phyloP scores from a whole-genome alignment of 202 grass and related monocot species.

The Elaeis oleifera region DNA sequence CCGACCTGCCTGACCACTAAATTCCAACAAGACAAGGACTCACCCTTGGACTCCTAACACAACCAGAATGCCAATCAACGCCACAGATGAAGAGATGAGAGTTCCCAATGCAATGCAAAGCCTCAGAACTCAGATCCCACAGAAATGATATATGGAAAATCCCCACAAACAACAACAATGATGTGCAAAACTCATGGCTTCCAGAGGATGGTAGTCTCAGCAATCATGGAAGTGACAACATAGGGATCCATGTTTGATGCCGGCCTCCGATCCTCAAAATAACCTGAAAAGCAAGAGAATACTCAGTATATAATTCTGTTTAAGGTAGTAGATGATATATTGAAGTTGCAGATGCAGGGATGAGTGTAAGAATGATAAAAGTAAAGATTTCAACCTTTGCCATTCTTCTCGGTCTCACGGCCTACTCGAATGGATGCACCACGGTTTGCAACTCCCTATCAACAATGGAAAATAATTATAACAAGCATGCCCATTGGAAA shows the following conservation, averaged over 20 bases:
- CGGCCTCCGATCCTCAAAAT: conserved; percentile 97
- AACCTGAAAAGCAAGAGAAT: conserved; percentile 27
- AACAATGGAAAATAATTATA: too few species aligned
- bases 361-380: background rate
- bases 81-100: too few species aligned
- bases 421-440: conserved; percentile 91
- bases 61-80: too few species aligned
- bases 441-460: conserved; percentile 86
- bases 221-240: conserved; percentile 84
- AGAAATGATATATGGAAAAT: background rate
- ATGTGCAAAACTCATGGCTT: conserved; percentile 25
- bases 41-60: too few species aligned
- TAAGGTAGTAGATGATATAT: background rate
- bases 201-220: conserved; percentile 80
- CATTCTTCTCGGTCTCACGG: conserved; percentile 78
- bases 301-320: background rate
- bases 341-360: background rate
- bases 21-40: too few species aligned
- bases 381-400: conserved; percentile 46
- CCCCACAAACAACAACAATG: background rate
- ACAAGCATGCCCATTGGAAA: too few species aligned
- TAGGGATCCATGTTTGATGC: conserved; percentile 99
- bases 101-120: too few species aligned
- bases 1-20: too few species aligned
- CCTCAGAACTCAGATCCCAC: too few species aligned